Evolutionary conservation across 257 asterid species (phyloP).

Genomic region (Rehmannia glutinosa): DNA sequence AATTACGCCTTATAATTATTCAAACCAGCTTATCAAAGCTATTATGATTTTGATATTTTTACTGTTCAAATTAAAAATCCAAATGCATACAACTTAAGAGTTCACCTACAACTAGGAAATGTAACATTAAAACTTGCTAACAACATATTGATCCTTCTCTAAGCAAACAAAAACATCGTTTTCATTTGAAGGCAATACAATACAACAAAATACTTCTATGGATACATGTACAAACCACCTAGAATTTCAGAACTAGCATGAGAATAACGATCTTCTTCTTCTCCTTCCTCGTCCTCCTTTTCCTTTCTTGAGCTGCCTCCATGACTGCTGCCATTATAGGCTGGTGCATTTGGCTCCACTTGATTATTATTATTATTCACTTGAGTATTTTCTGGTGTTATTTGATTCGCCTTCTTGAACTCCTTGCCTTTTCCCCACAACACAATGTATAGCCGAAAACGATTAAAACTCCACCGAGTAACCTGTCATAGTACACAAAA

Average conservation of each 20-base stretch:
- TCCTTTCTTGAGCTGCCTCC: not conserved
- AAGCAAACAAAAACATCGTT: not conserved
- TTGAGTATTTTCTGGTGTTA: conserved; percentile 1
- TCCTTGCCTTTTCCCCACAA: conserved; percentile 46
- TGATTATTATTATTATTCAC: not conserved
- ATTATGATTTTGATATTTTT: too few species aligned
- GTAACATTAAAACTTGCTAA: too few species aligned
- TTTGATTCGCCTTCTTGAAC: not conserved
- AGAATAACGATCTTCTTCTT: conserved; percentile 16
- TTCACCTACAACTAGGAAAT: too few species aligned
- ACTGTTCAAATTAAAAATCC: too few species aligned
- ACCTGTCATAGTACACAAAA: not conserved
- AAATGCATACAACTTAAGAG: too few species aligned
- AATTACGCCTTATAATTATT: too few species aligned
- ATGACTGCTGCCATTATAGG: not conserved
- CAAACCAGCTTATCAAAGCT: too few species aligned
- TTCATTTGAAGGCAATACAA: not conserved
- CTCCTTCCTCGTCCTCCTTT: not conserved
- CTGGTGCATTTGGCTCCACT: not conserved
- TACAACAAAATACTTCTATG: not conserved
- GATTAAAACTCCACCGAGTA: conserved; percentile 4
- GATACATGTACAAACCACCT: conserved; percentile 15
- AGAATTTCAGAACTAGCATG: conserved; percentile 12
- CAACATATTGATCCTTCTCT: too few species aligned
- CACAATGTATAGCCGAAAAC: conserved; percentile 27